phyloP scores from a whole-genome alignment of 129 eudicot genomes.

The Centrapalus pauciflorus region DNA sequence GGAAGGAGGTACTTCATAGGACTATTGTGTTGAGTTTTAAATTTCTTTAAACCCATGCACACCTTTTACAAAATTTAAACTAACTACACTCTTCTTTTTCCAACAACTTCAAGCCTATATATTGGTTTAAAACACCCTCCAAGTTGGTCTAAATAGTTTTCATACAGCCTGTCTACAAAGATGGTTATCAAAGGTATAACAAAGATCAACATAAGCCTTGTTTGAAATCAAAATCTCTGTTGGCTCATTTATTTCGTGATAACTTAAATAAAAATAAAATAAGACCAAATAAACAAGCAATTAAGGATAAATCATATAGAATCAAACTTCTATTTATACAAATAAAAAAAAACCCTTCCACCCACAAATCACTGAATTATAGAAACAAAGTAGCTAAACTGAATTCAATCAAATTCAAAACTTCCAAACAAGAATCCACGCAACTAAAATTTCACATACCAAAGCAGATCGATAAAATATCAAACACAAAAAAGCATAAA shows the following conservation, averaged over 20 bases:
- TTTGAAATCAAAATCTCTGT: not conserved
- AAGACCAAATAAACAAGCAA: not conserved
- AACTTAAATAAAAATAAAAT: not conserved
- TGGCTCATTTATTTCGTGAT: not conserved
- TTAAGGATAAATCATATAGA: not conserved
- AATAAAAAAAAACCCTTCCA: not conserved
- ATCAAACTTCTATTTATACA: not conserved
- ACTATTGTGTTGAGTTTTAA: not conserved
- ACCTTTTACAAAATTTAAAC: not conserved
- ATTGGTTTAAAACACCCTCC: not conserved
- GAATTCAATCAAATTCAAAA: not conserved
- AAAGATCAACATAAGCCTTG: not conserved
- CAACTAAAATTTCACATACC: not conserved
- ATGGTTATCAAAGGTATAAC: not conserved
- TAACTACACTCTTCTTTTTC: not conserved
- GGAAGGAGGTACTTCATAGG: not conserved
- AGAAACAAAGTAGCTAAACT: not conserved
- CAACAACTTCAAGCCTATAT: not conserved
- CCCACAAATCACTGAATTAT: not conserved
- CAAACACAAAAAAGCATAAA: not conserved
- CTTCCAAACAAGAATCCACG: not conserved
- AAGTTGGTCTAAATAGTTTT: not conserved
- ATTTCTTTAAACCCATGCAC: not conserved
- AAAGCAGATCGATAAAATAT: slow-evolving; percentile 13
- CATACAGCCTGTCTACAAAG: not conserved